These are phyloP conservation scores for Glonium stellatum DNA, from an alignment of 495 filamentous ascomycete genomes.

Conservation along the genomic window DNA sequence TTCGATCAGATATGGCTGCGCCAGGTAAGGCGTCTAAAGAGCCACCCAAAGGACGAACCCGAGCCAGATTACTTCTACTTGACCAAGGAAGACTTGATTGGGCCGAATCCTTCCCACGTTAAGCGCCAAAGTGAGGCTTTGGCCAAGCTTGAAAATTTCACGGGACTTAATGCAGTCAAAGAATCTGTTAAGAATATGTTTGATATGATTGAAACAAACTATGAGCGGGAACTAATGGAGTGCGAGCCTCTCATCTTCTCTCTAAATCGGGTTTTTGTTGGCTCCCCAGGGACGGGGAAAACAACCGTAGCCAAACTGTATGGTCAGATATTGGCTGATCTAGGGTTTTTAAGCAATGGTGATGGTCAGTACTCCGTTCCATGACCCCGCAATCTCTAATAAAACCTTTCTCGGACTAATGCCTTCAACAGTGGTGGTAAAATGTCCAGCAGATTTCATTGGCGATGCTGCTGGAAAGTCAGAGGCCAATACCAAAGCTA, in stretches of 20 bases:
- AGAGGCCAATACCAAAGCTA: slow-evolving; percentile 62
- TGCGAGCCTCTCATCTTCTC: slow-evolving; percentile 48
- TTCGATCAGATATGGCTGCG: slow-evolving; percentile 44
- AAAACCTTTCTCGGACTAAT: slow-evolving; percentile 15
- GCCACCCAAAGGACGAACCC: slow-evolving; percentile 39
- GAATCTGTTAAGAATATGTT: slow-evolving; percentile 50
- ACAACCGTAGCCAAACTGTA: slow-evolving; percentile 69
- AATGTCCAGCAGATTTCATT: slow-evolving; percentile 66
- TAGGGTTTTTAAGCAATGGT: slow-evolving; percentile 24
- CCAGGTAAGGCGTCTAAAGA: slow-evolving; percentile 52
- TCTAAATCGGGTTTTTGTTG: slow-evolving; percentile 66
- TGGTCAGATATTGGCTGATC: slow-evolving; percentile 29
- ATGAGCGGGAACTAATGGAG: slow-evolving; percentile 55
- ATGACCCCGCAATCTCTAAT: background rate
- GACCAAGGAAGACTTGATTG: slow-evolving; percentile 24
- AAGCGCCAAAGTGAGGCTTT: slow-evolving; percentile 41
- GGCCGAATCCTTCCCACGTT: slow-evolving; percentile 13
- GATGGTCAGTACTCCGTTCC: background rate
- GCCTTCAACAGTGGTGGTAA: slow-evolving; percentile 39
- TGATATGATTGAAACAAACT: slow-evolving; percentile 54
- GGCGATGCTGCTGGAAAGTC: slow-evolving; percentile 56
- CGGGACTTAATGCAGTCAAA: slow-evolving; percentile 58
- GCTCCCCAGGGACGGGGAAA: slow-evolving; percentile 68
- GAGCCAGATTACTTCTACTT: slow-evolving; percentile 29
- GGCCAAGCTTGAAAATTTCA: slow-evolving; percentile 52